Evolutionary conservation across 768 basidiomycete genomes (phyloP), one percentile per base, ranked within the genome.

Genomic region (Calvatia gigantea): DNA sequence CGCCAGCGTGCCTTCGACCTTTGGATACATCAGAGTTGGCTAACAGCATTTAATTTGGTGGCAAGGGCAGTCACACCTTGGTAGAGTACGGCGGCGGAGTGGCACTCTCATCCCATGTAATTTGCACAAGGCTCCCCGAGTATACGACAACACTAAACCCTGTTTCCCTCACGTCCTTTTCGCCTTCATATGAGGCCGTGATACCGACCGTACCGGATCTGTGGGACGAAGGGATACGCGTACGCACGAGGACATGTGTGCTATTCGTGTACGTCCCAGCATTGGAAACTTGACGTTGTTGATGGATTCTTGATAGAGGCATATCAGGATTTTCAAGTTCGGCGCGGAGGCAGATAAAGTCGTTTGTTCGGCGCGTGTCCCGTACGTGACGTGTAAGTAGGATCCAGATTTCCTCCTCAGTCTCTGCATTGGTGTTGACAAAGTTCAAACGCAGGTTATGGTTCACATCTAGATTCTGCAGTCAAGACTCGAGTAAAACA

Each of bases 361-460:
- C 87, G 1, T 78, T 71, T 4, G 72, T 77, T 37, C 80, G 74
- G 43, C 72, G 77, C n/a, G 82, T 87, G 58, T 86, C 75, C 0
- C 68, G 66, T 6, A 88, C 66, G 66, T 98, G 95, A 27, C 92
- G 82, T 0, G 86, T 87, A 1, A 98, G 76, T 1, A 94, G 77
- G 6, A 95, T 62, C 91, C 89, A 96, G 5, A 97, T 75, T 32
- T 75, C 70, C 17, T 57, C 50, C 5, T 56, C 54, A 12, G 42
- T 15, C 12, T 46, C 12, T 12, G 52, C 17, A 43, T 54, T 53
- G 17, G n/a, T 17, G 19, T 54, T 54, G 38, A 48, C 47, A 31
- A 56, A 49, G 27, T 48, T 56, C 38, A 56, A 2, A 28, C 46
- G 54, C 8, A 56, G 38, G 25, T 43, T 48, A 19, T 56, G 54